phyloP scores from a whole-genome alignment of 1,139 yeast genomes.

The Suhomyces atakaporum region DNA sequence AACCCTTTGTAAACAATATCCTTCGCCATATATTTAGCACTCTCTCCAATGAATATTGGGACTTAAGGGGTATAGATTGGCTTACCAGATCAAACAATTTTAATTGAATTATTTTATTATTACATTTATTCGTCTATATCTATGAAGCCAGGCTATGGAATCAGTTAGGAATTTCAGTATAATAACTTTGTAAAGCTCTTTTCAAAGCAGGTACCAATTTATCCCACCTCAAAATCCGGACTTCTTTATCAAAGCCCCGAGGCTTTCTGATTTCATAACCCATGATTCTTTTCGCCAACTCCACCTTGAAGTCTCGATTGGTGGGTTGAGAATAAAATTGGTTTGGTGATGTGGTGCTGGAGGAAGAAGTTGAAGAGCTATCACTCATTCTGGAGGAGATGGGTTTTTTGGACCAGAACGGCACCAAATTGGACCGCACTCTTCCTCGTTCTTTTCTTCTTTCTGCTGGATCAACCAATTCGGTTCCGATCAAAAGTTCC shows the following conservation, averaged over 20 bases:
- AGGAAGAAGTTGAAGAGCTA: slow-evolving; percentile 11
- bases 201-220: slow-evolving; percentile 58
- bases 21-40: too few species aligned
- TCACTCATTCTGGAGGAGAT: slow-evolving; percentile 52
- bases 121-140: too few species aligned
- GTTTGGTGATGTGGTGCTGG: slow-evolving; percentile 12
- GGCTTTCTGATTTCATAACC: slow-evolving; percentile 64
- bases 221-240: slow-evolving; percentile 62
- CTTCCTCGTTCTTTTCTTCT: slow-evolving; percentile 64
- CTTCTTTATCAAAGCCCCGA: slow-evolving; percentile 68
- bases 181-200: slow-evolving; percentile 66
- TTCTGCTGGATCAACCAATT: slow-evolving; percentile 47
- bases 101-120: background rate
- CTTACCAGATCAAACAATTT: background rate
- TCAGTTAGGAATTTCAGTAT: slow-evolving; percentile 50
- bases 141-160: too few species aligned
- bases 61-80: too few species aligned
- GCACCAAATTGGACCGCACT: slow-evolving; percentile 63
- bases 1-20: too few species aligned
- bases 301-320: slow-evolving; percentile 51
- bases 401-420: slow-evolving; percentile 68
- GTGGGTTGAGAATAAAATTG: slow-evolving; percentile 16
- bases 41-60: too few species aligned
- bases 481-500: slow-evolving; percentile 57
- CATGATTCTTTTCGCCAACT: slow-evolving; percentile 65